Conservation (phyloP, 371 early-diverging fungal species). For the Blakeslea trispora region DNA sequence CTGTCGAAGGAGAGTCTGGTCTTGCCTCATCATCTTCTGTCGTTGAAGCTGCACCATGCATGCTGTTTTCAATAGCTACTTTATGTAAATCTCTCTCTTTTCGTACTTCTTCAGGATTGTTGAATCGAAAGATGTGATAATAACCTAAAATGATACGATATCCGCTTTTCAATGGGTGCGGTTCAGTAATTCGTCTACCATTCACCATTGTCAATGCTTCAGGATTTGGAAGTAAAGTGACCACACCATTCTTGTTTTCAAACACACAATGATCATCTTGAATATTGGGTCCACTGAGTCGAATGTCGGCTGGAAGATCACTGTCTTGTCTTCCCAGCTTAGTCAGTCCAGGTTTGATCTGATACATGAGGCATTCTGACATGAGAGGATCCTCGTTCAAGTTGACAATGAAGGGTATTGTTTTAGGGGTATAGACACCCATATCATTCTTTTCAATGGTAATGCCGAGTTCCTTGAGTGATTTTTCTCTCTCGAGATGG, state of each 20-base stretch:
- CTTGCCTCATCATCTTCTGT: conserved; percentile 30
- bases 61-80: conserved; percentile 26
- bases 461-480: conserved; percentile 82
- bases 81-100: conserved; percentile 63
- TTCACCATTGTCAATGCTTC: conserved; percentile 77
- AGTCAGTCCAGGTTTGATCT: conserved; percentile 78
- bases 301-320: conserved; percentile 62
- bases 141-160: conserved; percentile 85
- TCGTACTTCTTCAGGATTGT: conserved; percentile 84
- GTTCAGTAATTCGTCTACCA: conserved; percentile 63
- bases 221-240: conserved; percentile 64
- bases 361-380: conserved; percentile 89
- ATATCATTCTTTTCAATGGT: conserved; percentile 73
- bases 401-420: conserved; percentile 87
- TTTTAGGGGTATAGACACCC: conserved; percentile 82
- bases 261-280: conserved; percentile 76
- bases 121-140: conserved; percentile 83
- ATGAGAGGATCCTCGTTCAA: conserved; percentile 89
- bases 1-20: conserved; percentile 59
- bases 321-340: conserved; percentile 67
- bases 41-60: conserved; percentile 10
- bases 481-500: conserved; percentile 73
- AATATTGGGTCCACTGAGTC: conserved; percentile 72
- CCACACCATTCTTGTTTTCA: conserved; percentile 63
- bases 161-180: conserved; percentile 69